phyloP scores from a whole-genome alignment of 495 filamentous ascomycete genomes.

The Penicillium desertorum region DNA sequence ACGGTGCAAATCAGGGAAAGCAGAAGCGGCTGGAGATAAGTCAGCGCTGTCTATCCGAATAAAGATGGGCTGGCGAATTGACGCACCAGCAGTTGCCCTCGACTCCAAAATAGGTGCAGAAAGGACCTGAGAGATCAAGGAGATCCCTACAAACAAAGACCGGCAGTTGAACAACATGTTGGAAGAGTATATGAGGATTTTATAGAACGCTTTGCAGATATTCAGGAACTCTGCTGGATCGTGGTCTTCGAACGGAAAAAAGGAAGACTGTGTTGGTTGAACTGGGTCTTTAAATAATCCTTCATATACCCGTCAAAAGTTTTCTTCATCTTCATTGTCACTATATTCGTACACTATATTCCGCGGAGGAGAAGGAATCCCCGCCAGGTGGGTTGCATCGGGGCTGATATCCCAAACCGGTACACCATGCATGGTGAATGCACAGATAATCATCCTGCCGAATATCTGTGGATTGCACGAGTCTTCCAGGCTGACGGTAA shows the following conservation, averaged over 20 bases:
- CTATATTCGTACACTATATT: background rate
- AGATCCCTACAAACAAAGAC: slow-evolving; percentile 9
- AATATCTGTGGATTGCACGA: slow-evolving; percentile 1
- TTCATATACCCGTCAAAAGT: background rate
- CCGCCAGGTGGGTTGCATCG: background rate
- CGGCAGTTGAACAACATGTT: slow-evolving; percentile 17
- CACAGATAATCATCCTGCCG: slow-evolving; percentile 1
- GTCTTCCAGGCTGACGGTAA: background rate
- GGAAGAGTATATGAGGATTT: background rate
- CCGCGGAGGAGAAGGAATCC: background rate
- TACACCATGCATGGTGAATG: slow-evolving; percentile 1
- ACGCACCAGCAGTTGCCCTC: slow-evolving; percentile 23
- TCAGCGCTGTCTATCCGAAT: background rate
- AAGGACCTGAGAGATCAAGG: slow-evolving; percentile 17
- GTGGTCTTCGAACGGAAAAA: background rate
- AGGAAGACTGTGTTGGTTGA: background rate
- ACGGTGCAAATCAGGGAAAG: slow-evolving; percentile 27
- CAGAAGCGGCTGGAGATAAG: slow-evolving; percentile 21
- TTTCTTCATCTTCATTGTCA: background rate
- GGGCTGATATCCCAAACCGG: background rate
- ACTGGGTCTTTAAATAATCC: slow-evolving; percentile 1
- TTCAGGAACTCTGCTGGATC: background rate
- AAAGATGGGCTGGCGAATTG: background rate
- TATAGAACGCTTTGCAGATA: background rate
- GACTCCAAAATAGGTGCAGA: slow-evolving; percentile 16